Evolutionary conservation across 2,329 filamentous ascomycete genomes (phyloP), one percentile per base, ranked within the genome.

Genomic region (Fonsecaea multimorphosa): DNA sequence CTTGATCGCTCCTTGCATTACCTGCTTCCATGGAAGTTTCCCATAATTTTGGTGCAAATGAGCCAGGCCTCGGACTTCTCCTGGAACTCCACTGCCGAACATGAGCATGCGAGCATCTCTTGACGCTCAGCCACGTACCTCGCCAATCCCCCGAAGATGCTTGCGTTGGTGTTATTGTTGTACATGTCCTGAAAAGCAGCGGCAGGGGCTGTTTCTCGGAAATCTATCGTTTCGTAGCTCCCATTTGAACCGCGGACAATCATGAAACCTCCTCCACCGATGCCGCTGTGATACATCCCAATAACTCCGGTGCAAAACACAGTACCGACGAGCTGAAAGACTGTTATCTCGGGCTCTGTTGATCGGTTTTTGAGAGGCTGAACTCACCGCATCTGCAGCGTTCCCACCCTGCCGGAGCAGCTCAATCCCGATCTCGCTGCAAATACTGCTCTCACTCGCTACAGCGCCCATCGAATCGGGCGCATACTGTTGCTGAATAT

Each of bases 241-340:
- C 92, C 92, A 65, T 91, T 82, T 16, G 86, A 80, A 36, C 87
- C 84, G 55, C 91, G 88, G 4, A 97, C 86, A 4, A 97, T 83
- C 84, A 93, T 91, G 78, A 98, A 98, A 1, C 94, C 94, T 46
- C 94, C 94, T 6, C 94, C 94, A 22, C 91, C 93, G 65, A 97
- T 90, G 16, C 94, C 93, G 46, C 79, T 83, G 76, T 93, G 91
- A 72, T 92, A 91, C 87, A 91, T 91, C 63, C 83, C 89, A 52
- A 91, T 84, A 6, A 91, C 89, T 5, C 91, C 91, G 40, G 93
- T 85, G 69, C 91, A 94, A 58, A 93, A 85, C 7, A 87, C 87
- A 0, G 90, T 91, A 32, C 87, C 90, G 22, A 93, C 87, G 68
- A 92, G 78, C 83, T 85, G 38, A 22, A 58, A 27, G 27, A 29